Conservation (phyloP, 768 basidiomycete species). For the Rhodotorula diobovata region DNA sequence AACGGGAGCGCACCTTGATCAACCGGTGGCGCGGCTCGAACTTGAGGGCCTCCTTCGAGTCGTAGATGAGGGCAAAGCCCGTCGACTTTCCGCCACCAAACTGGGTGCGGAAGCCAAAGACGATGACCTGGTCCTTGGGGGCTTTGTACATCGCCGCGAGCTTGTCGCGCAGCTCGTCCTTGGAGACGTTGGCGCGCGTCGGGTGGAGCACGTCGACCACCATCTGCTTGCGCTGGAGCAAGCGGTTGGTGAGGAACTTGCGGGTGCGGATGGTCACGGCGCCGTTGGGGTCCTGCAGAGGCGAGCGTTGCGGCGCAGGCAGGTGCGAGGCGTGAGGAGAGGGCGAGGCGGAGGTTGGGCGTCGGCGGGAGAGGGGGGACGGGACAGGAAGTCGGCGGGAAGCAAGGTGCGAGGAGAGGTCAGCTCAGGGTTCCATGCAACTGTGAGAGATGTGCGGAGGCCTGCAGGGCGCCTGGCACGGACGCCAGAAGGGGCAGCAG, state of each 20-base stretch:
- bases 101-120: constrained; percentile 88
- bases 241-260: constrained; percentile 99
- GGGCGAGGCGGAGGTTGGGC: background rate
- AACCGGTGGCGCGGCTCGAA: constrained; percentile 96
- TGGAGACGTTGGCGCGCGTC: constrained; percentile 88
- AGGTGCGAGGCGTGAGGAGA: background rate
- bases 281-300: constrained; percentile 37
- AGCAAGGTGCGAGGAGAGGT: no score
- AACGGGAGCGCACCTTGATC: constrained; percentile 67
- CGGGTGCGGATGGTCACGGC: constrained; percentile 92
- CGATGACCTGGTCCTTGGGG: constrained; percentile 80
- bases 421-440: no score
- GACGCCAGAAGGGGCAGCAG: no score
- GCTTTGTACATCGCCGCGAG: constrained; percentile 89
- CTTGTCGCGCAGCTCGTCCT: constrained; percentile 84
- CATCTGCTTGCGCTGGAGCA: constrained; percentile 92
- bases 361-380: background rate
- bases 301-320: background rate
- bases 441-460: no score
- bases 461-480: no score
- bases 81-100: constrained; percentile 98
- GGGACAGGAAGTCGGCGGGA: no score
- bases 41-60: constrained; percentile 83
- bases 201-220: constrained; percentile 85
- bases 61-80: constrained; percentile 96